A percentile compares a stretch with the other conserved stretches of the same genome.
phyloP scores from a whole-genome alignment of 345 rosid species.

The Linum usitatissimum region DNA sequence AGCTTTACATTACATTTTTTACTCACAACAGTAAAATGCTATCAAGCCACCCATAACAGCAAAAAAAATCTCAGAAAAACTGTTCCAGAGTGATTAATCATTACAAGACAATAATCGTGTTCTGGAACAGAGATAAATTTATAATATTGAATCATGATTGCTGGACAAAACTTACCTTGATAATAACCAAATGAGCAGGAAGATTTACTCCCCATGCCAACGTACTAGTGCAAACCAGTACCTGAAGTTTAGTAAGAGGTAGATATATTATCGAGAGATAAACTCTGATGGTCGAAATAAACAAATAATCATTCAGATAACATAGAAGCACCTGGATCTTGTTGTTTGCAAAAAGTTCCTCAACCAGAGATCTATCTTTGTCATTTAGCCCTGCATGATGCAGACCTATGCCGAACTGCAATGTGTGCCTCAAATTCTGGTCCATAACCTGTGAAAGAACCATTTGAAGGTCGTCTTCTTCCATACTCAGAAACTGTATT shows the following conservation, averaged over 20 bases:
- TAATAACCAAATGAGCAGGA: constrained; percentile 95
- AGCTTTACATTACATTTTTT: not conserved
- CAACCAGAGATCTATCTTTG: constrained; percentile 84
- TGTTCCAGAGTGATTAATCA: not conserved
- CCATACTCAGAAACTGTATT: constrained; percentile 68
- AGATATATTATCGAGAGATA: not conserved
- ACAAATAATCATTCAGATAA: constrained; percentile 13
- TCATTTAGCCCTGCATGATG: constrained; percentile 98
- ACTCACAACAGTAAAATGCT: too few species aligned
- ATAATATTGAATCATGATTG: not conserved
- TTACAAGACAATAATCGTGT: not conserved
- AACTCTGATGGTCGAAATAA: not conserved
- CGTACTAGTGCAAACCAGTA: constrained; percentile 91
- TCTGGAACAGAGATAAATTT: not conserved
- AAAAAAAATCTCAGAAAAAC: not conserved
- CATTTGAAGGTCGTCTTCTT: constrained; percentile 90
- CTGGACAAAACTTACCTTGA: constrained; percentile 44
- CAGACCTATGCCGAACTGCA: constrained; percentile 93
- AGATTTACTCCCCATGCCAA: constrained; percentile 97
- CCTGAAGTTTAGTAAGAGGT: constrained; percentile 27
- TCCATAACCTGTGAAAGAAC: constrained; percentile 86
- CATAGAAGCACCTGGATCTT: constrained; percentile 72
- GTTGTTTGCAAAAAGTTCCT: constrained; percentile 91
- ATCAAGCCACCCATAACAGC: too few species aligned
- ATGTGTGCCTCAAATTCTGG: constrained; percentile 86